phyloP scores from a whole-genome alignment of 176 grass and related monocot genomes.

The Areca catechu region DNA sequence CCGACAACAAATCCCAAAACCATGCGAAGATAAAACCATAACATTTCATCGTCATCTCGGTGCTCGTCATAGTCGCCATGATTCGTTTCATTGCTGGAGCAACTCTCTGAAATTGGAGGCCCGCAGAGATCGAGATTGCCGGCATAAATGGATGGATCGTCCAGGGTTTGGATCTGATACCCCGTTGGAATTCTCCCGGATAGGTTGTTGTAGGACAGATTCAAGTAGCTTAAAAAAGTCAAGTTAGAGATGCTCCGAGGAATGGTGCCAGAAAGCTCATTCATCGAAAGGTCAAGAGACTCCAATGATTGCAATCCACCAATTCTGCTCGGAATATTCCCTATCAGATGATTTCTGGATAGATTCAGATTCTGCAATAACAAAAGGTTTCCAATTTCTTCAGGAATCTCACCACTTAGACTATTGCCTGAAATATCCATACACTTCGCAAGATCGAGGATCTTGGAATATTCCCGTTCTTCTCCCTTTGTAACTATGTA shows the following conservation, averaged over 20 bases:
- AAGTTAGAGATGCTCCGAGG: slow-evolving; percentile 10
- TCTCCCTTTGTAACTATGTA: not conserved
- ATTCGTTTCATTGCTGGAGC: not conserved
- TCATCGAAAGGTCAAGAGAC: slow-evolving; percentile 25
- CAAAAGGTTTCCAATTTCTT: slow-evolving; percentile 4
- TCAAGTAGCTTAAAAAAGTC: slow-evolving; percentile 19
- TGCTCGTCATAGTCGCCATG: not conserved
- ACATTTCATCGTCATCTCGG: not conserved
- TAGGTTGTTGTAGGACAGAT: slow-evolving; percentile 28
- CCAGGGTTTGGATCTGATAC: slow-evolving; percentile 6
- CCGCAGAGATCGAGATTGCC: slow-evolving; percentile 23
- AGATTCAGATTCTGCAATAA: slow-evolving; percentile 15
- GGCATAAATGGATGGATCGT: not conserved
- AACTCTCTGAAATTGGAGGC: slow-evolving; percentile 11
- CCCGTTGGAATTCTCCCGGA: slow-evolving; percentile 18
- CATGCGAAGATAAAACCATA: slow-evolving; percentile 14
- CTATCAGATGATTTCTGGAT: slow-evolving; percentile 14
- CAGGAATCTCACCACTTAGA: slow-evolving; percentile 3
- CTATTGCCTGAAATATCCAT: slow-evolving; percentile 29
- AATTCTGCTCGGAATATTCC: not conserved
- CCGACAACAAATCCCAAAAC: slow-evolving; percentile 4
- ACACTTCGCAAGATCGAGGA: slow-evolving; percentile 11
- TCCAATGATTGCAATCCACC: not conserved
- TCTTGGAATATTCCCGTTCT: slow-evolving; percentile 11
- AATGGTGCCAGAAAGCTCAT: slow-evolving; percentile 15